Conservation (phyloP, 2,329 filamentous ascomycete species). For the Xylaria sp. region DNA sequence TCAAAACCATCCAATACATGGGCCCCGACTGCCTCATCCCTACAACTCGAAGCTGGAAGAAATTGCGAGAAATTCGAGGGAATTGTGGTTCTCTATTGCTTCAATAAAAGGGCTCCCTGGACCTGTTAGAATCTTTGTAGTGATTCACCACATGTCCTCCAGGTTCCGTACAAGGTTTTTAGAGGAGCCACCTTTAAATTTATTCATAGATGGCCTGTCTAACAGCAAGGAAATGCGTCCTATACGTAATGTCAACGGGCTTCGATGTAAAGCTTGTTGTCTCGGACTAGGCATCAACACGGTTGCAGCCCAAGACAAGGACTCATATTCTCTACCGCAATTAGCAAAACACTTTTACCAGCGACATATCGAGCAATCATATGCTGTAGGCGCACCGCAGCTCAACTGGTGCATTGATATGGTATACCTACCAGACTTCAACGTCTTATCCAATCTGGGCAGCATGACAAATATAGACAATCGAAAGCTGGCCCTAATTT, state of each 20-base stretch:
- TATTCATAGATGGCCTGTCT: slow-evolving; percentile 65
- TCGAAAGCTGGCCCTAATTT: slow-evolving; percentile 44
- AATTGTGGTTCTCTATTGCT: slow-evolving; percentile 67
- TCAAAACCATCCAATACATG: slow-evolving; percentile 30
- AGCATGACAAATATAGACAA: slow-evolving; percentile 40
- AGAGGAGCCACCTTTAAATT: slow-evolving; percentile 59
- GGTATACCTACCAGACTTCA: slow-evolving; percentile 49
- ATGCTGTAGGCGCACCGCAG: slow-evolving; percentile 28
- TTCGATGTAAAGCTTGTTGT: slow-evolving; percentile 62
- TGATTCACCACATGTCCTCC: slow-evolving; percentile 67
- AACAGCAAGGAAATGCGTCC: slow-evolving; percentile 62
- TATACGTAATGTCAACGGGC: slow-evolving; percentile 58
- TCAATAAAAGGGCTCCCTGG: slow-evolving; percentile 66
- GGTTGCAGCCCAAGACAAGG: slow-evolving; percentile 42
- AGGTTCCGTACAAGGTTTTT: slow-evolving; percentile 63
- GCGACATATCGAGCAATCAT: slow-evolving; percentile 45
- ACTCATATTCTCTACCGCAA: slow-evolving; percentile 60
- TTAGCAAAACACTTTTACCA: slow-evolving; percentile 64
- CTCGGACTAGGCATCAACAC: slow-evolving; percentile 41
- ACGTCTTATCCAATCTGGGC: slow-evolving; percentile 40
- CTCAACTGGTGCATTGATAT: slow-evolving; percentile 55
- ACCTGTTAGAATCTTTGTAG: slow-evolving; percentile 65
- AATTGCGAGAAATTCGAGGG: slow-evolving; percentile 60
- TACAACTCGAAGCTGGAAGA: slow-evolving; percentile 57
- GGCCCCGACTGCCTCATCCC: slow-evolving; percentile 36